Percentiles rank a stretch among this genome's conserved stretches.
These are phyloP conservation scores for Plantago lanceolata DNA, from an alignment of 305 asterid species.

Conservation along the genomic window DNA sequence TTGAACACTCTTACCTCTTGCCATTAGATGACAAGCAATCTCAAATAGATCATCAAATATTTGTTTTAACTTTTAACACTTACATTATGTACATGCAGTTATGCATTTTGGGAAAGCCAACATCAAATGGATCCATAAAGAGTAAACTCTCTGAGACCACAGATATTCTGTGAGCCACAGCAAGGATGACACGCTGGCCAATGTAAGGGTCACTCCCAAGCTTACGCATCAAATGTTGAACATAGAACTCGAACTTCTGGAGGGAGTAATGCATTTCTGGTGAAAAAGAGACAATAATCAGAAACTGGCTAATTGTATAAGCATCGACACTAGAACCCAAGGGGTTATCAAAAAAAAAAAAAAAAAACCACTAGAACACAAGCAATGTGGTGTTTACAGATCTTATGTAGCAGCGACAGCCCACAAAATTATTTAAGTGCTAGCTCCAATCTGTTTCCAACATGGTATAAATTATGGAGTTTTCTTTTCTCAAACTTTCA, in stretches of 20 bases:
- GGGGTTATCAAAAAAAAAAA: too few species aligned
- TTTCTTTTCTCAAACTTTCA: neutral
- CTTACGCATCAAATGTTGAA: constrained; percentile 84
- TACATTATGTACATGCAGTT: constrained; percentile 70
- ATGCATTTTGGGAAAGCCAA: constrained; percentile 63
- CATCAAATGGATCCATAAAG: constrained; percentile 86
- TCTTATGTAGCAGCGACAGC: constrained; percentile 10
- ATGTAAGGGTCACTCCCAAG: constrained; percentile 71
- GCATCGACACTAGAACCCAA: constrained; percentile 3
- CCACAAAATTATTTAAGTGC: neutral
- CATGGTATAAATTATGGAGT: too few species aligned
- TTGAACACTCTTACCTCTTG: neutral
- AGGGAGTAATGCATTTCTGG: constrained; percentile 44
- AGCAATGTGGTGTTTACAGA: too few species aligned
- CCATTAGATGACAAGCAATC: constrained; percentile 1
- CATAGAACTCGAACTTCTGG: constrained; percentile 40
- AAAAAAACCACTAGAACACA: too few species aligned
- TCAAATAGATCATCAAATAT: too few species aligned
- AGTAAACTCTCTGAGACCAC: constrained; percentile 74
- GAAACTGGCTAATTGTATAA: constrained; percentile 16
- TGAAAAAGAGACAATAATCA: constrained; percentile 19
- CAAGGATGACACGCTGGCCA: constrained; percentile 76
- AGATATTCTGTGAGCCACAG: constrained; percentile 79
- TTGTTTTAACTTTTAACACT: too few species aligned
- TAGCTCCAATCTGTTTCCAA: too few species aligned